A percentile compares a stretch with the other conserved stretches of the same genome.
Evolutionary conservation across 768 basidiomycete genomes (phyloP).

Genomic region (Cubamyces sp.): DNA sequence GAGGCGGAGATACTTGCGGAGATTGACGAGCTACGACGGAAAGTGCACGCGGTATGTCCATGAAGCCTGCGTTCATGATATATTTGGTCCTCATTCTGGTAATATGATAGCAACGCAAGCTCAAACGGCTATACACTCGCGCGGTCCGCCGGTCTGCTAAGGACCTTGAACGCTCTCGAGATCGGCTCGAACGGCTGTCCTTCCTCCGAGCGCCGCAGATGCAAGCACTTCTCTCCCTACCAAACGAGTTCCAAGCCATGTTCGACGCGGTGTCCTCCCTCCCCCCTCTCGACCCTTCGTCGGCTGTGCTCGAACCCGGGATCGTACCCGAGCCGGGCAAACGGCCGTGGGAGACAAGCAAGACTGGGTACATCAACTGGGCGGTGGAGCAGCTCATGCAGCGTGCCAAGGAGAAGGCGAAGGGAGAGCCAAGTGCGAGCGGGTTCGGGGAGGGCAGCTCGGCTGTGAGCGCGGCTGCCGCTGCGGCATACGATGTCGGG

Average conservation of each 20-base stretch:
- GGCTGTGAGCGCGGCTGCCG: constrained; percentile 26
- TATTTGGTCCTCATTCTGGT: background rate
- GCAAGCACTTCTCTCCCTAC: constrained; percentile 44
- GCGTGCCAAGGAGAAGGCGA: constrained; percentile 32
- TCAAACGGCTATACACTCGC: constrained; percentile 58
- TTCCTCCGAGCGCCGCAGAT: constrained; percentile 49
- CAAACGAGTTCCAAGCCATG: constrained; percentile 47
- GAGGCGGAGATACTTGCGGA: constrained; percentile 62
- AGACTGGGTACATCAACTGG: constrained; percentile 80
- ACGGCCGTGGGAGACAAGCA: constrained; percentile 76
- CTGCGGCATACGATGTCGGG: constrained; percentile 26
- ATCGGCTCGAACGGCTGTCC: constrained; percentile 46
- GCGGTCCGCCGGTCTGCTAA: constrained; percentile 53
- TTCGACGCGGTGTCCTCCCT: constrained; percentile 53
- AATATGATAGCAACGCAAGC: constrained; percentile 60
- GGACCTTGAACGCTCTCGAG: constrained; percentile 51
- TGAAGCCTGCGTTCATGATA: background rate
- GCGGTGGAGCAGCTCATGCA: constrained; percentile 59
- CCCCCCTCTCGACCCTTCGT: constrained; percentile 38
- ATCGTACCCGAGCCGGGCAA: constrained; percentile 59
- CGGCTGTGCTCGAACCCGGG: constrained; percentile 18
- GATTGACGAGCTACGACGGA: constrained; percentile 65
- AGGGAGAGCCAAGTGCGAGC: constrained; percentile 16
- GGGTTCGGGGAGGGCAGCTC: constrained; percentile 28
- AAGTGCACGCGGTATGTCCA: constrained; percentile 65